Conservation (phyloP, 768 basidiomycete species). For the Xanthoconium purpureum region DNA sequence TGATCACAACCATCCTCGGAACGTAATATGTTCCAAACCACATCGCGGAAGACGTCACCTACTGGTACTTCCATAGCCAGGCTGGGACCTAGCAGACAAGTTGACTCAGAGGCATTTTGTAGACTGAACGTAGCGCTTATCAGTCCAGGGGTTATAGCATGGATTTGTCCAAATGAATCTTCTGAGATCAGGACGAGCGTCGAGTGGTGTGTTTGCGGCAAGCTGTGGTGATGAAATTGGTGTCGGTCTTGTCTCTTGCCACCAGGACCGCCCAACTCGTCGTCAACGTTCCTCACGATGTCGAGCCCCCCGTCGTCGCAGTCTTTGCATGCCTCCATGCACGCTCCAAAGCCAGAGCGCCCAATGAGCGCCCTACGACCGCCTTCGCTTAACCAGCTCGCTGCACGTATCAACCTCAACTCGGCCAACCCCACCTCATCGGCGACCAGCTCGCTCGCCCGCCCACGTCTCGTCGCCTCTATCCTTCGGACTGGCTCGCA, state of each 20-base stretch:
- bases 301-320: slow-evolving; percentile 32
- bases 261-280: slow-evolving; percentile 6
- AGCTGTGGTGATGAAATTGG: background rate
- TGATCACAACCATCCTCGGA: too few relatives aligned
- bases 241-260: slow-evolving; percentile 15
- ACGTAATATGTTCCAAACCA: too few relatives aligned
- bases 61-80: too few relatives aligned
- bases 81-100: too few relatives aligned
- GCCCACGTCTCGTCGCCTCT: slow-evolving; percentile 74
- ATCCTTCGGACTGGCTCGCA: slow-evolving; percentile 61
- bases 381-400: slow-evolving; percentile 79
- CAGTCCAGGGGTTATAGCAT: too few relatives aligned
- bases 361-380: slow-evolving; percentile 40
- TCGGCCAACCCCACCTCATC: slow-evolving; percentile 21
- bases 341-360: slow-evolving; percentile 39
- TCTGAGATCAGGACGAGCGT: too few relatives aligned
- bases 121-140: too few relatives aligned
- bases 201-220: background rate
- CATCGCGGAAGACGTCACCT: too few relatives aligned
- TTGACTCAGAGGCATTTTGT: too few relatives aligned
- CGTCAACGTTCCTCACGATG: slow-evolving; percentile 23
- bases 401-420: slow-evolving; percentile 65
- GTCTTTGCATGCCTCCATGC: slow-evolving; percentile 30
- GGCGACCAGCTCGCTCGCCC: slow-evolving; percentile 32
- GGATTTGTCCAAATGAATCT: too few relatives aligned